Evolutionary conservation across 352 stramenopile genomes (phyloP), one percentile per base, ranked within the genome.

Genomic region (Thalassiosira sp.): DNA sequence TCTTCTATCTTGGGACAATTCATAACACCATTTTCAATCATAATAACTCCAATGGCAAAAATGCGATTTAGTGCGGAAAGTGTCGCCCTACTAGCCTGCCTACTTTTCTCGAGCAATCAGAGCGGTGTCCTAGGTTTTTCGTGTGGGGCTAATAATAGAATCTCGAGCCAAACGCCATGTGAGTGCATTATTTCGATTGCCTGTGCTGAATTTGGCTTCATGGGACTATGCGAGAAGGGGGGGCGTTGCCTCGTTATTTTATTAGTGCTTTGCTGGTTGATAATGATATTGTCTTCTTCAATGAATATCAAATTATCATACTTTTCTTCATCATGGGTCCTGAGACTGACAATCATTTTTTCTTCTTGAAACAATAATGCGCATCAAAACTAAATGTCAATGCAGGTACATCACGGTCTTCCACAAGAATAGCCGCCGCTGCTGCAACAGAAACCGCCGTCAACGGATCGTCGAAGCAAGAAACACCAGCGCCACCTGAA

Each of bases 401-500:
- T 46, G 40, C 42, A 49, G 18, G 16, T n/a, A 31, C 18, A 40
- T 46, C 43, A 16, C 59, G 53, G 46, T 63, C 40, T 45, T 57
- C 56, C 2, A 68, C 61, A 45, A 79, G 70, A 73, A 70, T 66
- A 72, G 24, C 60, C 20, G 25, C 53, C 11, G 37, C 63, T 20
- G 56, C 57, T 33, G 57, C 75, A 42, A 16, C 35, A 31, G 72
- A 80, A 75, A n/a, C n/a, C n/a, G 57, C 61, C 18, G 61, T 80
- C 0, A 80, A 80, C 18, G 72, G 72, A 53, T 71, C n/a, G n/a
- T n/a, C 57, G 20, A 20, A 35, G 46, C 27, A 70, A 59, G 7
- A 51, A 49, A 51, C 22, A 11, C 31, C 51, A 7, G 43, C 72
- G 13, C 58, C 72, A 20, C 72, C 72, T 42, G 46, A 74, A 71